Evolutionary conservation across 139 green algal species (phyloP).

Genomic region (Chlamydomonas asymmetrica): DNA sequence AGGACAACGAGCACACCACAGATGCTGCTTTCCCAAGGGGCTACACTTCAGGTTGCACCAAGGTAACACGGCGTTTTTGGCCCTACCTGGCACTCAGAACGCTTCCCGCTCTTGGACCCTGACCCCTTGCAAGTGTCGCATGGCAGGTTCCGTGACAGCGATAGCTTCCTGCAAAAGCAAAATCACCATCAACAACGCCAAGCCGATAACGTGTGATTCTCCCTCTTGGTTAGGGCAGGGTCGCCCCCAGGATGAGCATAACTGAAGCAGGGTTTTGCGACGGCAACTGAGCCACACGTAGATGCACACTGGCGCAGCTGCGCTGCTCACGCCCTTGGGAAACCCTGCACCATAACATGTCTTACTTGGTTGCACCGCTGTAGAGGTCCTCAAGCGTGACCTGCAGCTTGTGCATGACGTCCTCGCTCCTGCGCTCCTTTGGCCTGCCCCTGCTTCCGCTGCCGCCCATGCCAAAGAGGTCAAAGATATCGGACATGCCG

Average conservation of each 20-base stretch:
- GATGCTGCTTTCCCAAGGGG: no score
- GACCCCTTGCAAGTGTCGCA: conserved; percentile 86
- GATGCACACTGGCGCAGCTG: no score
- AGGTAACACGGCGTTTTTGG: no score
- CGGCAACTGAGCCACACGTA: neutral
- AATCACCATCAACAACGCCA: no score
- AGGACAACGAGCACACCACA: no score
- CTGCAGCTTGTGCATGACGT: conserved; percentile 94
- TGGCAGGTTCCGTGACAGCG: conserved; percentile 87
- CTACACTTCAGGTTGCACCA: no score
- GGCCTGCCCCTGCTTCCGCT: conserved; percentile 63
- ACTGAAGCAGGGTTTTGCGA: no score
- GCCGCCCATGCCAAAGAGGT: conserved; percentile 76
- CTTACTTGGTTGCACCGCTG: conserved; percentile 77
- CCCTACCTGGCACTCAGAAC: conserved; percentile 70
- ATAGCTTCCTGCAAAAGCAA: conserved; percentile 84
- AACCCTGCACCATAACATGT: neutral
- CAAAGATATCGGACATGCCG: conserved; percentile 93
- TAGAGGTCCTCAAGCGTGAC: conserved; percentile 92
- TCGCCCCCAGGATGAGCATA: no score
- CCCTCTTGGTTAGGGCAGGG: neutral
- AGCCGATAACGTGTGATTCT: no score
- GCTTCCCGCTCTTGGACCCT: conserved; percentile 89
- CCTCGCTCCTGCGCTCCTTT: conserved; percentile 83
- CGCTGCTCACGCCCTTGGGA: no score